phyloP scores from a whole-genome alignment of 2,329 filamentous ascomycete species.

The Penicillium sp. region DNA sequence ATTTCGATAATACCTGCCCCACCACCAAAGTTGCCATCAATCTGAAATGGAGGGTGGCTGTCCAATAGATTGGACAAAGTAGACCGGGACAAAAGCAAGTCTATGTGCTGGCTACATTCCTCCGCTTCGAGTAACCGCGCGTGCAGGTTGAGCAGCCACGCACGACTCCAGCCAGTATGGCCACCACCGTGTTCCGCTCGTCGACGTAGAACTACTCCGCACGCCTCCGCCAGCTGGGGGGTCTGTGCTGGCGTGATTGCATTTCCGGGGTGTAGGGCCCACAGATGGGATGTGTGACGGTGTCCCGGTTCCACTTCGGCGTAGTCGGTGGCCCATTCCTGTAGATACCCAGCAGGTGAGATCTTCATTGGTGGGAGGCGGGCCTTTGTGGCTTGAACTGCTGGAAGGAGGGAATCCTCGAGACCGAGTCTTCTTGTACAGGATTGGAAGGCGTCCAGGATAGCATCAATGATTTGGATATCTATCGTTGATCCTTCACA shows the following conservation, averaged over 20 bases:
- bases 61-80: slow-evolving; percentile 49
- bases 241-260: slow-evolving; percentile 38
- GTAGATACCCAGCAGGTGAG: slow-evolving; percentile 25
- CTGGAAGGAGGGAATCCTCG: slow-evolving; percentile 16
- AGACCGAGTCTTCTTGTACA: slow-evolving; percentile 9
- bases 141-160: slow-evolving; percentile 52
- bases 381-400: slow-evolving; percentile 10
- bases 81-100: slow-evolving; percentile 41
- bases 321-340: slow-evolving; percentile 37
- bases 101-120: slow-evolving; percentile 39
- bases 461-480: slow-evolving; percentile 43
- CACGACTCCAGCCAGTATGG: slow-evolving; percentile 53
- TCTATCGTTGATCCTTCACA: slow-evolving; percentile 50
- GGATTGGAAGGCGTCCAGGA: slow-evolving; percentile 37
- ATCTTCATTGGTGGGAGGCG: slow-evolving; percentile 25
- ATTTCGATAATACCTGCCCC: slow-evolving; percentile 50
- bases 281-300: slow-evolving; percentile 53
- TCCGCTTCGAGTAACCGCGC: slow-evolving; percentile 46
- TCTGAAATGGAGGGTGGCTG: slow-evolving; percentile 50
- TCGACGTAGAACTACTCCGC: slow-evolving; percentile 21
- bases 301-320: slow-evolving; percentile 49
- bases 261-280: slow-evolving; percentile 49
- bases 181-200: slow-evolving; percentile 45
- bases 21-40: slow-evolving; percentile 53
- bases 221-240: slow-evolving; percentile 32